A percentile compares a stretch with the other conserved stretches of the same genome.
phyloP scores from a whole-genome alignment of 352 stramenopile genomes.

The Achlya hypogyna region DNA sequence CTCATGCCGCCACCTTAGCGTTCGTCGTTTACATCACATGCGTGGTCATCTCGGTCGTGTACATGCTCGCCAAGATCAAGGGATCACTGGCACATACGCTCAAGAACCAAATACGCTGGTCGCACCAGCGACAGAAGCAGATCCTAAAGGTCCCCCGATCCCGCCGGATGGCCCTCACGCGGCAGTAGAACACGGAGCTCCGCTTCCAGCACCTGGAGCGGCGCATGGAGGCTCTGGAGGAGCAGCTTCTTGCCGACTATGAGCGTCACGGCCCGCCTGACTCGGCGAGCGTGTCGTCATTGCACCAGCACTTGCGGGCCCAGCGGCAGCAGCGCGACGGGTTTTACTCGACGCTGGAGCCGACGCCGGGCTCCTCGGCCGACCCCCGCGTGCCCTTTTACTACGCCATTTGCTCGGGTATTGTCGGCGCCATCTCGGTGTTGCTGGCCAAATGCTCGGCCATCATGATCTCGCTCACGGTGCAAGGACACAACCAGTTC shows the following conservation, averaged over 20 bases:
- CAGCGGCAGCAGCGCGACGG: background rate
- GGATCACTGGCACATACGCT: constrained; percentile 71
- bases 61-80: constrained; percentile 85
- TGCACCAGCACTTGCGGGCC: background rate
- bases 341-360: constrained; percentile 29
- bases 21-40: constrained; percentile 75
- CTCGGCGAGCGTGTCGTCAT: background rate
- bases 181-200: constrained; percentile 43
- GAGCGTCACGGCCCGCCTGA: background rate
- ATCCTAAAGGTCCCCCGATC: constrained; percentile 42
- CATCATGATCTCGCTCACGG: constrained; percentile 73
- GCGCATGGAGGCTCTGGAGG: constrained; percentile 55
- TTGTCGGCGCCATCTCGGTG: constrained; percentile 77
- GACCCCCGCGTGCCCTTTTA: constrained; percentile 65
- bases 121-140: constrained; percentile 69
- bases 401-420: constrained; percentile 79
- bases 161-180: background rate
- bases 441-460: constrained; percentile 77
- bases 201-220: constrained; percentile 59
- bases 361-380: constrained; percentile 25
- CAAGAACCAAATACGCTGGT: constrained; percentile 80
- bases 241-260: constrained; percentile 28
- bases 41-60: constrained; percentile 60
- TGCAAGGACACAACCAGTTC: constrained; percentile 83
- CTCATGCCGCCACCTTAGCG: constrained; percentile 21